phyloP scores from a whole-genome alignment of 352 stramenopile species.

The Phytophthora sp. region DNA sequence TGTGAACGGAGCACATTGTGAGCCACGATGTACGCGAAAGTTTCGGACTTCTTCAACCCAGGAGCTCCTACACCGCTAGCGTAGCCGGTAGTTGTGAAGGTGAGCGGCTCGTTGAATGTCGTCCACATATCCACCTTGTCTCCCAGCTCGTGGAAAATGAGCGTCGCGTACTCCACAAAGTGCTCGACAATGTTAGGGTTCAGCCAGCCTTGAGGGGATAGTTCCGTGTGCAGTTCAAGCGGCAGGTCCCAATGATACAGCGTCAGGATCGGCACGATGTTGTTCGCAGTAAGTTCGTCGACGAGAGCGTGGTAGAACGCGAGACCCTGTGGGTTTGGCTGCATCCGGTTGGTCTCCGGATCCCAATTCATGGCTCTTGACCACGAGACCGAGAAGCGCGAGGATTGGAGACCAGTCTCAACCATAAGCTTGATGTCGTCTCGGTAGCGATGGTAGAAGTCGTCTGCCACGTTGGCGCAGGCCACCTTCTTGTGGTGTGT shows the following conservation, averaged over 20 bases:
- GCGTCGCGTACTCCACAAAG: slow-evolving; percentile 89
- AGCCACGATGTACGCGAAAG: slow-evolving; percentile 57
- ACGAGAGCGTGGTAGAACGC: slow-evolving; percentile 94
- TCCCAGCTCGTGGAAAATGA: slow-evolving; percentile 92
- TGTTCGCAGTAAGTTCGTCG: slow-evolving; percentile 71
- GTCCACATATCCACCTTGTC: slow-evolving; percentile 93
- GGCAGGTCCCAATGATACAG: slow-evolving; percentile 98
- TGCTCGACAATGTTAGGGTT: slow-evolving; percentile 60
- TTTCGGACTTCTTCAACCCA: slow-evolving; percentile 49
- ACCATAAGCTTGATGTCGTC: slow-evolving; percentile 95
- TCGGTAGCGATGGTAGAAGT: slow-evolving; percentile 92
- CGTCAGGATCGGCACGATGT: slow-evolving; percentile 93
- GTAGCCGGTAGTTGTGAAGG: slow-evolving; percentile 87
- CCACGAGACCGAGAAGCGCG: slow-evolving; percentile 95
- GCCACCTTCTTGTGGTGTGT: slow-evolving; percentile 64
- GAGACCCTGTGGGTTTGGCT: slow-evolving; percentile 86
- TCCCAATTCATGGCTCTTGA: slow-evolving; percentile 90
- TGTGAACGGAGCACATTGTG: slow-evolving; percentile 94
- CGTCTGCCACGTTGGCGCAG: slow-evolving; percentile 92
- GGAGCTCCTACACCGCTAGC: slow-evolving; percentile 64
- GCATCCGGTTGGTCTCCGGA: slow-evolving; percentile 49
- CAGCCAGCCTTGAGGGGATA: slow-evolving; percentile 76
- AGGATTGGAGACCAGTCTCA: slow-evolving; percentile 89
- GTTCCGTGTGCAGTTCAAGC: slow-evolving; percentile 80
- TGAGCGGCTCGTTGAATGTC: slow-evolving; percentile 95